Evolutionary conservation across 805 yeast genomes (phyloP).

Genomic region (Nadsonia fulvescens): DNA sequence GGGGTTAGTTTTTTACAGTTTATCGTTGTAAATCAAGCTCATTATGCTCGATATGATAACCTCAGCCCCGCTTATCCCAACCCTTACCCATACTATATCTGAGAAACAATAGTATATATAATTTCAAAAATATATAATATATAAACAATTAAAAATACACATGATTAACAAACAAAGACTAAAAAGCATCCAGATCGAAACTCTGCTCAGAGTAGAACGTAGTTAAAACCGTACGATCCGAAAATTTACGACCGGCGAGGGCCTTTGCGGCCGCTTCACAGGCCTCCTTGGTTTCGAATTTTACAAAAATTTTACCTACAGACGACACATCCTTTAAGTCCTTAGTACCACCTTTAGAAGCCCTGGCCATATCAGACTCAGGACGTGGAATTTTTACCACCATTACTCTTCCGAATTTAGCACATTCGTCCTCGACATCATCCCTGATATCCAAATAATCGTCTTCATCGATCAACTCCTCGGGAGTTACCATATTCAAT

Average conservation of each 20-base stretch:
- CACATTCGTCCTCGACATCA: conserved; percentile 34
- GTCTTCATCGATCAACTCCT: conserved; percentile 37
- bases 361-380: conserved; percentile 24
- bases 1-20: no score
- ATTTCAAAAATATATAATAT: conserved; percentile 2
- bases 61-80: no score
- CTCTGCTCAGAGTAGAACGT: conserved; percentile 35
- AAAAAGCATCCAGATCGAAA: conserved; percentile 23
- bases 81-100: no score
- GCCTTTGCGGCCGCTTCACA: conserved; percentile 38
- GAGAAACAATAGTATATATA: no score
- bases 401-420: conserved; percentile 32
- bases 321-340: conserved; percentile 29
- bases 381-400: conserved; percentile 48
- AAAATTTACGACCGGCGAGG: conserved; percentile 48
- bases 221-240: conserved; percentile 51
- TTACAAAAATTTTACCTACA: conserved; percentile 54
- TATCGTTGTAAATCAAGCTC: no score
- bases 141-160: conserved; percentile 1
- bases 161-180: background rate
- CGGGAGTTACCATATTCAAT: conserved; percentile 45
- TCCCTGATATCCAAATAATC: conserved; percentile 30
- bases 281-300: conserved; percentile 33
- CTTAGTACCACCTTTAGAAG: conserved; percentile 21
- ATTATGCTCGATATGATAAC: no score